These are phyloP conservation scores for Lasiosphaeria miniovina DNA, from an alignment of 495 filamentous ascomycete genomes.

Conservation along the genomic window DNA sequence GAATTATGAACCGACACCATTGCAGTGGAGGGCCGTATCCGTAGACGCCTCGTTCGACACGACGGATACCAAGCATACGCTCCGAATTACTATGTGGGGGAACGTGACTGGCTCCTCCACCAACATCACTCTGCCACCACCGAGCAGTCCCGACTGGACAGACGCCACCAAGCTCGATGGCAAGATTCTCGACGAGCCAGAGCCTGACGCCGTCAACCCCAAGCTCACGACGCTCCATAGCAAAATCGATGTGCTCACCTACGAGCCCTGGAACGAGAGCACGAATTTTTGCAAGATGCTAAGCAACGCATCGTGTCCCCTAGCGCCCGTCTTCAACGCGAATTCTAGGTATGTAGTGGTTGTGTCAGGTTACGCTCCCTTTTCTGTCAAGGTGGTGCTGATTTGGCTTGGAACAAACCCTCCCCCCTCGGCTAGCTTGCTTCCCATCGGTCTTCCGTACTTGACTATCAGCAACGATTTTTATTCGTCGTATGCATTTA, in stretches of 20 bases:
- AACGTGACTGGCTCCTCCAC: conserved; percentile 71
- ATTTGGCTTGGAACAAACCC: not conserved
- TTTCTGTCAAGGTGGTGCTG: not conserved
- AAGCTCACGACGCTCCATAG: conserved; percentile 69
- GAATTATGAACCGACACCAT: conserved; percentile 37
- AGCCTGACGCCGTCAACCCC: conserved; percentile 44
- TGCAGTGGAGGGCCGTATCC: conserved; percentile 80
- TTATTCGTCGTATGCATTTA: conserved; percentile 76
- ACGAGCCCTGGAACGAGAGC: conserved; percentile 56
- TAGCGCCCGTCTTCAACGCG: conserved; percentile 65
- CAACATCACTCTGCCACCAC: conserved; percentile 49
- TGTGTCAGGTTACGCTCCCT: not conserved
- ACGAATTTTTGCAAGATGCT: conserved; percentile 64
- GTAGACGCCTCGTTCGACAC: conserved; percentile 72
- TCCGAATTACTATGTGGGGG: conserved; percentile 82
- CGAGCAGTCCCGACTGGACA: conserved; percentile 49
- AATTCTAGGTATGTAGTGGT: conserved; percentile 50
- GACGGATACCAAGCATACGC: conserved; percentile 55
- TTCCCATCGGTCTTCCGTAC: conserved; percentile 34
- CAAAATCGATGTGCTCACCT: conserved; percentile 68
- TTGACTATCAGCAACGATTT: conserved; percentile 79
- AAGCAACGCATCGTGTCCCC: conserved; percentile 65
- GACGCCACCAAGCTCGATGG: conserved; percentile 61
- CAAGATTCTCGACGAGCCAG: conserved; percentile 67
- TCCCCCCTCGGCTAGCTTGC: conserved; percentile 43